phyloP scores from a whole-genome alignment of 2,329 filamentous ascomycete genomes.

The Venturia pyrina region DNA sequence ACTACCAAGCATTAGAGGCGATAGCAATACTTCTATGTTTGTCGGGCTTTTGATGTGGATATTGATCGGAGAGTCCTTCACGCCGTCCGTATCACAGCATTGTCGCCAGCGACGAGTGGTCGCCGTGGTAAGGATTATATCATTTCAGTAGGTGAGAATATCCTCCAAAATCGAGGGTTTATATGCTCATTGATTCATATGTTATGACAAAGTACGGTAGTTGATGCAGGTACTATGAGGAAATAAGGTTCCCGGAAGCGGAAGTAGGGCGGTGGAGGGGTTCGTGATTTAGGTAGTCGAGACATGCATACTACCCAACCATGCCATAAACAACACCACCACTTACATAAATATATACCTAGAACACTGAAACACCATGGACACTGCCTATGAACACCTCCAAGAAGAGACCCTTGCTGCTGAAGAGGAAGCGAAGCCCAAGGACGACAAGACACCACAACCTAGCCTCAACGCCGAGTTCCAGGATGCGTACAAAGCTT shows the following conservation, averaged over 20 bases:
- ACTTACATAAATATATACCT: background rate
- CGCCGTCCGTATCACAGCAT: too few species aligned
- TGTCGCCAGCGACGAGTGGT: too few species aligned
- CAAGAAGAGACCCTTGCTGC: constrained; percentile 61
- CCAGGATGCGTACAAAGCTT: constrained; percentile 89
- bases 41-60: too few species aligned
- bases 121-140: too few species aligned
- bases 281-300: background rate
- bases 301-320: background rate
- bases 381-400: constrained; percentile 95
- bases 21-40: too few species aligned
- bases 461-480: constrained; percentile 71
- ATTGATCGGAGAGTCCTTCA: too few species aligned
- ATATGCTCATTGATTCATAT: too few species aligned
- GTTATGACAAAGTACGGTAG: background rate
- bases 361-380: constrained; percentile 48
- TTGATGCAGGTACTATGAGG: background rate
- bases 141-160: too few species aligned
- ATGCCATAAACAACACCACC: background rate
- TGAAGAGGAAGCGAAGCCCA: constrained; percentile 34
- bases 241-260: background rate
- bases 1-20: too few species aligned
- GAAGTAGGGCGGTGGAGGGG: background rate
- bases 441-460: constrained; percentile 22
- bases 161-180: too few species aligned